Base-by-base conservation (phyloP, 2,329 filamentous ascomycete species). In the Hirsutella thompsonii region DNA sequence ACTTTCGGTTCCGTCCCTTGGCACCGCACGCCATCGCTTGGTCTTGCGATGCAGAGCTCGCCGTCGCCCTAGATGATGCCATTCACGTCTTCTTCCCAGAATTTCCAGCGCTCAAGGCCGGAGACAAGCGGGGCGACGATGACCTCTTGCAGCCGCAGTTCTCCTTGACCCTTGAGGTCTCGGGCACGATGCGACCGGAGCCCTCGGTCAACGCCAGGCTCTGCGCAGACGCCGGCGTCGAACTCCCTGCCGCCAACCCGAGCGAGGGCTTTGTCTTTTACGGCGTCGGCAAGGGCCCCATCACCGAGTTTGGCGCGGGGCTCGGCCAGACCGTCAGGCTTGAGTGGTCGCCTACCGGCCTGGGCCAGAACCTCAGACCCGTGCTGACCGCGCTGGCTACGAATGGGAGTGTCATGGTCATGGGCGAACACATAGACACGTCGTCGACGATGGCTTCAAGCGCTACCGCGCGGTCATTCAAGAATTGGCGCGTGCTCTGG, bases 31-130 rank as follows among this genome's bases (percentile, higher is more conserved):
- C 62, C 2, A 47, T 67, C 8, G 51, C 68, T 29, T 77, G 73
- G 69, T 78, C 74, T 19, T 68, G 68, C 45, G 74, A 78, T 40
- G 70, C 67, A 20, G 74, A 76, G 49, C 60, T 78, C 5, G 74
- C 73, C 28, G 62, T 76, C 26, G 68, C 66, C 2, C 68, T 70
- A n/a, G 70, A 74, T 45, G 74, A 78, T 52, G 69, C 67, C 34
- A 59, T 76, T 23, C 61, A 68, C 47, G 55, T 75, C 37, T 72
- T 66, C 43, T 52, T 74, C 5, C 72, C 72, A 4, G 65, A 71
- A 35, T 72, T 58, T 36, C 55, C 2, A 52, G 49, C 36, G 44
- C 36, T n/a, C 16, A 43, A 44, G 28, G 43, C 53, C 13, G 49
- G 51, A 18, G 51, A 53, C 9, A 52, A 58, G 20, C 49, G 50